phyloP scores from a whole-genome alignment of 1,284 basidiomycete species.

The Papiliotrema fonsecae region DNA sequence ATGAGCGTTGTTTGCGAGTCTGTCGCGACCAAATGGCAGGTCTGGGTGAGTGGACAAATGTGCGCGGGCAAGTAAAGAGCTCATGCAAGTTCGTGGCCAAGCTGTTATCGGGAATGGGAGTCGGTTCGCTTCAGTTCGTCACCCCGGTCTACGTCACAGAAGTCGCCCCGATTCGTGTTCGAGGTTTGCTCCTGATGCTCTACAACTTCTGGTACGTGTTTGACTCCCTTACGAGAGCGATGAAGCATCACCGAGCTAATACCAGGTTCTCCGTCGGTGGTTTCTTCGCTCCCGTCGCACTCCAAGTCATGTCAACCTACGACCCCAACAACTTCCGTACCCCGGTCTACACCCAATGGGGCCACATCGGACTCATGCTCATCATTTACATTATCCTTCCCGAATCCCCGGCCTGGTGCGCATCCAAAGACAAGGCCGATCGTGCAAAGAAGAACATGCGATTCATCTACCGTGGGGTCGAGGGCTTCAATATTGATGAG shows the following conservation, averaged over 20 bases:
- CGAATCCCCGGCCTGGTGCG: slow-evolving; percentile 25
- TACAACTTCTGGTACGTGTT: slow-evolving; percentile 24
- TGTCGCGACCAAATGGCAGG: slow-evolving; percentile 14
- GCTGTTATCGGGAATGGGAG: slow-evolving; percentile 23
- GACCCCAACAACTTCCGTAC: slow-evolving; percentile 14
- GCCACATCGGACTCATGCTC: slow-evolving; percentile 23
- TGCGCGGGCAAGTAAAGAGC: neutral
- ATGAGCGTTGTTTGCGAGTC: slow-evolving; percentile 17
- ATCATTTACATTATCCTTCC: slow-evolving; percentile 30
- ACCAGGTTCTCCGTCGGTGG: slow-evolving; percentile 13
- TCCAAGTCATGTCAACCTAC: slow-evolving; percentile 15
- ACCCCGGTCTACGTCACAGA: slow-evolving; percentile 29
- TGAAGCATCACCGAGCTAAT: neutral
- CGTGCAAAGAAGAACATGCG: slow-evolving; percentile 16
- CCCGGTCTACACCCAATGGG: slow-evolving; percentile 29
- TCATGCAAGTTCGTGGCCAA: slow-evolving; percentile 14
- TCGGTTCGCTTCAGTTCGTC: slow-evolving; percentile 26
- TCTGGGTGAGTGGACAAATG: slow-evolving; percentile 11
- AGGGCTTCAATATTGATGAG: slow-evolving; percentile 18
- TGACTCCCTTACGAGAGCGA: too few species aligned
- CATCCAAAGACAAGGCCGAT: slow-evolving; percentile 17
- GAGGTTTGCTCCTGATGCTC: slow-evolving; percentile 26
- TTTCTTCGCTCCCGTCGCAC: slow-evolving; percentile 15
- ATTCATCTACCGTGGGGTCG: slow-evolving; percentile 15
- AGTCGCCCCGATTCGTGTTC: slow-evolving; percentile 22